Conservation (phyloP, 164 flowering plant species). For the Amborella trichopoda region DNA sequence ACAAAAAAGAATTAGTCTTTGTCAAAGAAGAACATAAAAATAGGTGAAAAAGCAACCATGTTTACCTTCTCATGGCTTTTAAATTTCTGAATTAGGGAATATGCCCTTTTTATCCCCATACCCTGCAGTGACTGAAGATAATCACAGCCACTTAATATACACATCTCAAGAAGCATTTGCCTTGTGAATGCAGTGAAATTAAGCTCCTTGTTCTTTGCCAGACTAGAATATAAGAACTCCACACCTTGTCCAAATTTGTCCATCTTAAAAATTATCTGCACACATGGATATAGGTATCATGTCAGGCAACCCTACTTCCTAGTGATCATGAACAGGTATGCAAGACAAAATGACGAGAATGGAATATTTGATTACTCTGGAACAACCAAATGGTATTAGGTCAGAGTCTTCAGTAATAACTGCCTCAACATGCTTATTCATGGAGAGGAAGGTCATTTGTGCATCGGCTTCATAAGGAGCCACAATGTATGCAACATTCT, state of each 20-base stretch:
- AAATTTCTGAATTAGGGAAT: slow-evolving; percentile 68
- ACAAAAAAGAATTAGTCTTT: neutral
- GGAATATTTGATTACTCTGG: slow-evolving; percentile 59
- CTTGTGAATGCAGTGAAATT: slow-evolving; percentile 60
- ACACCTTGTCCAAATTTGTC: slow-evolving; percentile 97
- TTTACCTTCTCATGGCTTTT: slow-evolving; percentile 75
- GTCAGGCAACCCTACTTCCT: too few relatives aligned
- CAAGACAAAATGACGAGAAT: neutral
- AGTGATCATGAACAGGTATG: too few relatives aligned
- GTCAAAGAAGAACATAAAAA: neutral
- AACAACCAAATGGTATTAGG: slow-evolving; percentile 93
- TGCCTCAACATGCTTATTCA: slow-evolving; percentile 71
- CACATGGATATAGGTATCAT: too few relatives aligned
- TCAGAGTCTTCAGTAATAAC: slow-evolving; percentile 95
- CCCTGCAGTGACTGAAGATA: slow-evolving; percentile 88
- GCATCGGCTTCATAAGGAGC: slow-evolving; percentile 99
- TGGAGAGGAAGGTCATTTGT: slow-evolving; percentile 91
- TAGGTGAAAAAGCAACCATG: slow-evolving; percentile 2
- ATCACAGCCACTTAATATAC: slow-evolving; percentile 96
- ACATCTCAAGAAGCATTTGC: slow-evolving; percentile 96
- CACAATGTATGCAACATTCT: slow-evolving; percentile 62
- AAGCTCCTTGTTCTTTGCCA: slow-evolving; percentile 66
- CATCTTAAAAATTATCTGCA: slow-evolving; percentile 91
- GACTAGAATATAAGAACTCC: slow-evolving; percentile 49
- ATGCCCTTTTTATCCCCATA: slow-evolving; percentile 91